Evolutionary conservation across 176 grass and related monocot species (phyloP).

Genomic region (Carex kokanica): DNA sequence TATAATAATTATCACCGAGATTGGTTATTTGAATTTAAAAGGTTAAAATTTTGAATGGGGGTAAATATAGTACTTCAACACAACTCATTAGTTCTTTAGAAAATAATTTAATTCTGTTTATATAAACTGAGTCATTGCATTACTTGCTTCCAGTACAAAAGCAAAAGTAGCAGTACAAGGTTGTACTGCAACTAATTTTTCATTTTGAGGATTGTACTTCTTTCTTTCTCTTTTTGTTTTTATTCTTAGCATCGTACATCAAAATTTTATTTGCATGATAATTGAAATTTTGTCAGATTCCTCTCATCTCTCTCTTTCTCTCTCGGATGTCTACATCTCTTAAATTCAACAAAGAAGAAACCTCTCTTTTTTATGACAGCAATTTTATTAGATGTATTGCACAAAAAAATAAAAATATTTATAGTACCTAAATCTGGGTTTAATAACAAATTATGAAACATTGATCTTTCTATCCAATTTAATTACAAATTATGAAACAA

Average conservation of each 20-base stretch:
- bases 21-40: neutral
- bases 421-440: no score
- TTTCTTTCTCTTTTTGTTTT: no score
- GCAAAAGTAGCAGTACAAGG: conserved; percentile 9
- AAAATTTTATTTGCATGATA: neutral
- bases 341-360: neutral
- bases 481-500: neutral
- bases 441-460: neutral
- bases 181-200: conserved; percentile 12
- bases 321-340: neutral
- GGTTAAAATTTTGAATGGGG: neutral
- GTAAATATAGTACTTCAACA: neutral
- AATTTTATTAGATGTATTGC: neutral
- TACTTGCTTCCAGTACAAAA: neutral
- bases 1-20: neutral
- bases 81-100: neutral
- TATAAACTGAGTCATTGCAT: neutral
- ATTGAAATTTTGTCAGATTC: conserved; percentile 2
- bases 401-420: no score
- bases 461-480: conserved; percentile 14
- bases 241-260: neutral
- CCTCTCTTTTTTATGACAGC: neutral
- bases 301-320: neutral
- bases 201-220: conserved; percentile 9
- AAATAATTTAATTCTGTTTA: neutral